Conservation (phyloP, 305 asterid species). For the Ilex paraguariensis region DNA sequence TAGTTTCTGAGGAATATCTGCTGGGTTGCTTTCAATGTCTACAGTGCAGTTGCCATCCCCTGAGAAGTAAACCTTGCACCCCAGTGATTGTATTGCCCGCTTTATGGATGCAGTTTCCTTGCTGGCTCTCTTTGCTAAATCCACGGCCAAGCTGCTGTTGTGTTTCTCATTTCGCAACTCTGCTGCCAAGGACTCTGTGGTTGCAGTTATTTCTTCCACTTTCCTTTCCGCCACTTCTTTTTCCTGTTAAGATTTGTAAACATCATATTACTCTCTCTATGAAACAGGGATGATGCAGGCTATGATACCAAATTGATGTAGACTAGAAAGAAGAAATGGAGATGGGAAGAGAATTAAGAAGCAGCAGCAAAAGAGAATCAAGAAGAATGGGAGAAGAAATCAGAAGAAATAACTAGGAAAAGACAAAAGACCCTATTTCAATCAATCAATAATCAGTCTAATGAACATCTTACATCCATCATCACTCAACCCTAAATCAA, state of each 20-base stretch:
- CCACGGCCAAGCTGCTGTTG: conserved; percentile 62
- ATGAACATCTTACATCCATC: too few relatives aligned
- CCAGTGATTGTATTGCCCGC: conserved; percentile 85
- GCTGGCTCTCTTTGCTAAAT: conserved; percentile 58
- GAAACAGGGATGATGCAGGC: too few relatives aligned
- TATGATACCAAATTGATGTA: too few relatives aligned
- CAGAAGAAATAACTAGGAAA: too few relatives aligned
- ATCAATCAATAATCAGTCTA: too few relatives aligned
- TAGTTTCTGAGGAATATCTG: conserved; percentile 60
- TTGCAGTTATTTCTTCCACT: conserved; percentile 37
- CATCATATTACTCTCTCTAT: too few relatives aligned
- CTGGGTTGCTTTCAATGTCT: conserved; percentile 56
- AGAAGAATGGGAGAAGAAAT: too few relatives aligned
- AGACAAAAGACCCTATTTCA: too few relatives aligned
- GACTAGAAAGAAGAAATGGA: too few relatives aligned
- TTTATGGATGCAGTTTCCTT: conserved; percentile 69
- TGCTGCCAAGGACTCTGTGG: conserved; percentile 50
- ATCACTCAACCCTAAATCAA: too few relatives aligned
- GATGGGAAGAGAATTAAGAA: too few relatives aligned
- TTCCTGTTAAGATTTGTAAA: conserved; percentile 47
- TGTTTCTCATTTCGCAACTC: conserved; percentile 74
- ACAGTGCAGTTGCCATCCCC: conserved; percentile 77
- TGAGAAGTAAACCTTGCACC: conserved; percentile 69
- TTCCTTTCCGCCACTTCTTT: conserved; percentile 75
- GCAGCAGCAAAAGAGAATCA: too few relatives aligned